phyloP scores from a whole-genome alignment of 495 filamentous ascomycete genomes.

The Immersiella caudata region DNA sequence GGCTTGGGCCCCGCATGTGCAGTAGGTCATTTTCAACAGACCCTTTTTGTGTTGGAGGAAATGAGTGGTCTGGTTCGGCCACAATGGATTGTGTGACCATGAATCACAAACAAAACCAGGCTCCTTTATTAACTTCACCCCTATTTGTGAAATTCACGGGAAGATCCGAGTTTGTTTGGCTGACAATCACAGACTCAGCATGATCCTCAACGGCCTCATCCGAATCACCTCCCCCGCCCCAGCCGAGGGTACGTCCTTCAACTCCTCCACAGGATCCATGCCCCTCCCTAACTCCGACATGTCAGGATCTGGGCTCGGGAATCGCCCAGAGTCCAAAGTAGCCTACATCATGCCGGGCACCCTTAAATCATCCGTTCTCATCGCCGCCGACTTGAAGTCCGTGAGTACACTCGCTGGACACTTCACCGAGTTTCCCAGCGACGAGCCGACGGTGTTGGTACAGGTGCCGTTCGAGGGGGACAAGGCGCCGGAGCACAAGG shows the following conservation, averaged over 20 bases:
- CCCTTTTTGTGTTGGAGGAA: too few species aligned
- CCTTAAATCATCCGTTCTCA: constrained; percentile 28
- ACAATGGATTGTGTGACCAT: too few species aligned
- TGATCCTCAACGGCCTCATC: constrained; percentile 36
- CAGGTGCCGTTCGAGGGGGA: constrained; percentile 34
- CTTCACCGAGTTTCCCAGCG: constrained; percentile 36
- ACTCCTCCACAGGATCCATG: constrained; percentile 8
- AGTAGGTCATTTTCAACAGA: constrained; percentile 22
- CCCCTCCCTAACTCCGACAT: constrained; percentile 1
- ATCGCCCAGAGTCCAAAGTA: constrained; percentile 25
- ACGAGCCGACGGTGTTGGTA: constrained; percentile 35
- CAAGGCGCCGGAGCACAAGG: constrained; percentile 25
- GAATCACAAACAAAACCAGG: too few species aligned
- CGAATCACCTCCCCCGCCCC: constrained; percentile 34
- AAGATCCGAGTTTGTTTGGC: too few species aligned
- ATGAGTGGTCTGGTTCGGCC: too few species aligned
- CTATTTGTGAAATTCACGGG: too few species aligned
- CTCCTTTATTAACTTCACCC: too few species aligned
- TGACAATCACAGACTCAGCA: constrained; percentile 24
- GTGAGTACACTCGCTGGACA: constrained; percentile 33
- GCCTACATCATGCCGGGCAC: constrained; percentile 36
- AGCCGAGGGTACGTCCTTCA: neutral
- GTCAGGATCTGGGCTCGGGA: neutral
- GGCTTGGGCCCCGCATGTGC: constrained; percentile 36
- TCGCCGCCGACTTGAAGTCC: constrained; percentile 34